Evolutionary conservation across 1,284 basidiomycete species (phyloP), one percentile per base, ranked within the genome.

Genomic region (Irpex sp.): DNA sequence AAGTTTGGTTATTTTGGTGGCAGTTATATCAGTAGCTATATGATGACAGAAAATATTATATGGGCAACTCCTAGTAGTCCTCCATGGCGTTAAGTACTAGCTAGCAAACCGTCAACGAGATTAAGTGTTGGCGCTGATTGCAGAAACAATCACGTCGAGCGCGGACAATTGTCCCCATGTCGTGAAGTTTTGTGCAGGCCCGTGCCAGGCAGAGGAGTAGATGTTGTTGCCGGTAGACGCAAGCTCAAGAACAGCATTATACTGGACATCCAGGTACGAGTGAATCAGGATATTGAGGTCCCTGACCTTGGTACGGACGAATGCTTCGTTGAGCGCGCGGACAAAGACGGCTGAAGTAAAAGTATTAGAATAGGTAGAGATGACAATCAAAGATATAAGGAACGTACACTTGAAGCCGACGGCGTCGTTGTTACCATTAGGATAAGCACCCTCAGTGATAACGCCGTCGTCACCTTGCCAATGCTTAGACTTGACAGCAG

Each of bases 231-330:
- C 78, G 36, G 73, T 80, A 8, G 75, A 76, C 4, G 81, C 81
- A n/a, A 82, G 72, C 36, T 82, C 80, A 26, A 83, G 73, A 13
- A 83, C 72, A 11, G 81, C 81, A 65, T 82, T 83, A 64, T 80
- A 81, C 81, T 84, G 82, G 17, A 84, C 83, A 60, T 82, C 77
- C 57, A 79, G 71, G 63, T 83, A 83, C 65, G 79, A 79, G 62
- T 76, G 77, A 56, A 84, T 74, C 55, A 83, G 67, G 40, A 71
- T 78, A 47, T 69, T 70, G 37, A 83, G 72, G 47, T 72, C 70
- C 6, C 64, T 68, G 47, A 49, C 17, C n/a, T 6, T 66, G 62
- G 73, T 80, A 60, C 80, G 72, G 7, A 63, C 66, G 69, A 75
- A 82, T 3, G 74, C 79, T 68, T 83, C 81, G 62, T 74, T 72